Conservation (phyloP, 495 filamentous ascomycete species). For the Aspergillus panamensis region DNA sequence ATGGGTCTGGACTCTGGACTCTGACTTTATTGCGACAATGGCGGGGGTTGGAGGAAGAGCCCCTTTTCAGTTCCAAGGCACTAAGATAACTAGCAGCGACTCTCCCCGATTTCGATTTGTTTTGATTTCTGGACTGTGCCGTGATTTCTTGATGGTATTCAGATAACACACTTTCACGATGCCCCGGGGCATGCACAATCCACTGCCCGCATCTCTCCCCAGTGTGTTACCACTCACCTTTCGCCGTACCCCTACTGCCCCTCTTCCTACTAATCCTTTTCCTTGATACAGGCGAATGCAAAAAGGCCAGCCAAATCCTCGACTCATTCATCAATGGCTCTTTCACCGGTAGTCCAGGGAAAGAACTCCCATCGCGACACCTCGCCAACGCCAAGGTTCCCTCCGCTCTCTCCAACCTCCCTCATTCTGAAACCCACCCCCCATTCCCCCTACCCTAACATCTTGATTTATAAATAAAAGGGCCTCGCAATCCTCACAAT, state of each 20-base stretch:
- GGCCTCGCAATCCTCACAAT: constrained; percentile 89
- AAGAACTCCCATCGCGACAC: constrained; percentile 79
- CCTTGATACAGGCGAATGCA: constrained; percentile 61
- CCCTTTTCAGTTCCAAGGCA: too few relatives aligned
- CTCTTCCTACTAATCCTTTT: neutral
- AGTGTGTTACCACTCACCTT: constrained; percentile 36
- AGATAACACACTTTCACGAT: constrained; percentile 14
- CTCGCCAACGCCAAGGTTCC: constrained; percentile 80
- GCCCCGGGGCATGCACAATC: constrained; percentile 56
- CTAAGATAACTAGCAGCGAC: too few relatives aligned
- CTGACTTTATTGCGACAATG: too few relatives aligned
- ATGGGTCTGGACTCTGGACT: too few relatives aligned
- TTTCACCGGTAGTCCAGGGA: constrained; percentile 84
- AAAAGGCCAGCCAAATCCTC: constrained; percentile 80
- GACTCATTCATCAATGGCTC: constrained; percentile 82
- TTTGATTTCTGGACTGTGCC: neutral
- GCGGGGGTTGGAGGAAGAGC: too few relatives aligned
- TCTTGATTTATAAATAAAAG: constrained; percentile 38
- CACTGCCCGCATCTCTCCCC: constrained; percentile 54
- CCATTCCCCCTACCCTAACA: too few relatives aligned
- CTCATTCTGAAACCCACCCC: too few relatives aligned
- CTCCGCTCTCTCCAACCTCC: neutral
- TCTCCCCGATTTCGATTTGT: neutral
- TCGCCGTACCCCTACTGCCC: neutral
- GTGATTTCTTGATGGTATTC: neutral